Base-by-base conservation (phyloP, 2,329 filamentous ascomycete species). In the Diaporthe australafricana region DNA sequence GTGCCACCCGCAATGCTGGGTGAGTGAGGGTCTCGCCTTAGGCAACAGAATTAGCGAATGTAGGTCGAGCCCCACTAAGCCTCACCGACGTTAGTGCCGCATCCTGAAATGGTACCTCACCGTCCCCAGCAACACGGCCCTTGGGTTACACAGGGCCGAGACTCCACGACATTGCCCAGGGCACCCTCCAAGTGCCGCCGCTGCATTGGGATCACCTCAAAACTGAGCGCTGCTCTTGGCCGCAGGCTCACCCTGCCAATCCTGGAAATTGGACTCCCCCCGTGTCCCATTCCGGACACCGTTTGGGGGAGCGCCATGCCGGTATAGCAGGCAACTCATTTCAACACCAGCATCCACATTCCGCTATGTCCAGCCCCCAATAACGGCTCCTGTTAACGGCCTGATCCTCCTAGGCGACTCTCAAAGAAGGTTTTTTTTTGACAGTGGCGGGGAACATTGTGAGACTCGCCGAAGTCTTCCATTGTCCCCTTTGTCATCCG, bases 371-470 rank as follows among this genome's bases (percentile, higher is more conserved):
- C 35, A 50, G 70, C 70, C 71, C 57, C 67, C 57, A 65, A 17
- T 14, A 11, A 35, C 20, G 50, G 45, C 35, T 71, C 42, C 70
- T 47, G 48, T 38, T 17, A 48, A 53, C 47, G 67, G 52, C 65
- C 67, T 32, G 45, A 70, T 72, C 71, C 71, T 72, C 8, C 67
- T 50, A 70, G 67, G 71, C 71, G 52, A 14, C 50, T 53, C 71
- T 50, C n/a, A 32, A 65, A 53, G 45, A 48, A 57, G 57, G 30
- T 32, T 25, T 50, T 35, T 35, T 9, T 30, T 9, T 40, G 45
- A 30, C 52, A 66, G 50, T 66, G 45, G 12, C 25, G 42, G 38
- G 60, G 20, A 48, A 63, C 27, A 22, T 27, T 30, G 42, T 63
- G 42, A 63, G 60, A 63, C 60, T 63, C 27, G 2, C n/a, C n/a